phyloP scores from a whole-genome alignment of 352 stramenopile species.

The Globisporangium nodosum region DNA sequence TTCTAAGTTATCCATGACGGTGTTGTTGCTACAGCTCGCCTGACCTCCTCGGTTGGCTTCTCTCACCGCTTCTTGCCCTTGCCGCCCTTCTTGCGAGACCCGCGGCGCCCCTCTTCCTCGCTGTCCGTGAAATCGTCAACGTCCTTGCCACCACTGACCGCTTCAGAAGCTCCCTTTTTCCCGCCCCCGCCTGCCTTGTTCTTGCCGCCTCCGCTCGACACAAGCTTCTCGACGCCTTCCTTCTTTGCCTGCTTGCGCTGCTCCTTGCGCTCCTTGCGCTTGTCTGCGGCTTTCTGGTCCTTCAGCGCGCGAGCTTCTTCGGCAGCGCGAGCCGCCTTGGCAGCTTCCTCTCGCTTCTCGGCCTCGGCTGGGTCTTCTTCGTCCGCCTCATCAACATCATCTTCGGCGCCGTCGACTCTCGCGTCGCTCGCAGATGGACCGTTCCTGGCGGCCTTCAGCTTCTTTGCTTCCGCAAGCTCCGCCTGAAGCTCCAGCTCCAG shows the following conservation, averaged over 20 bases:
- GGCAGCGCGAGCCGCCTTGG: conserved; percentile 32
- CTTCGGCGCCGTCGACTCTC: neutral
- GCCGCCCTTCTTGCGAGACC: conserved; percentile 9
- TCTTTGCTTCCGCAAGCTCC: conserved; percentile 34
- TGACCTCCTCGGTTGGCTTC: neutral
- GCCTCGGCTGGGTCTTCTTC: conserved; percentile 8
- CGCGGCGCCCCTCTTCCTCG: conserved; percentile 11
- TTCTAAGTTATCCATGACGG: conserved; percentile 11
- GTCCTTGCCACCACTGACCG: neutral
- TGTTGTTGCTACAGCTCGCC: neutral
- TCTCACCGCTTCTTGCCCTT: conserved; percentile 16
- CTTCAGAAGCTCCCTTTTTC: neutral
- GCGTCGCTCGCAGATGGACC: neutral
- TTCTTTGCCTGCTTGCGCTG: conserved; percentile 80
- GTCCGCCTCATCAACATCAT: neutral
- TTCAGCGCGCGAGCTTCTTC: conserved; percentile 59
- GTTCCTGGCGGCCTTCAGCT: conserved; percentile 19
- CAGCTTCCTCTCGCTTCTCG: conserved; percentile 28
- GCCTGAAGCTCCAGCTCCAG: conserved; percentile 54
- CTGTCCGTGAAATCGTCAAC: conserved; percentile 5
- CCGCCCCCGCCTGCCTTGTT: neutral
- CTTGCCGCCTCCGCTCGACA: conserved; percentile 33
- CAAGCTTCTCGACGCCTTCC: conserved; percentile 67
- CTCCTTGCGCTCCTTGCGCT: conserved; percentile 75
- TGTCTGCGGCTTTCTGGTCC: conserved; percentile 72